phyloP scores from a whole-genome alignment of 345 rosid species.

The Salix suchowensis region DNA sequence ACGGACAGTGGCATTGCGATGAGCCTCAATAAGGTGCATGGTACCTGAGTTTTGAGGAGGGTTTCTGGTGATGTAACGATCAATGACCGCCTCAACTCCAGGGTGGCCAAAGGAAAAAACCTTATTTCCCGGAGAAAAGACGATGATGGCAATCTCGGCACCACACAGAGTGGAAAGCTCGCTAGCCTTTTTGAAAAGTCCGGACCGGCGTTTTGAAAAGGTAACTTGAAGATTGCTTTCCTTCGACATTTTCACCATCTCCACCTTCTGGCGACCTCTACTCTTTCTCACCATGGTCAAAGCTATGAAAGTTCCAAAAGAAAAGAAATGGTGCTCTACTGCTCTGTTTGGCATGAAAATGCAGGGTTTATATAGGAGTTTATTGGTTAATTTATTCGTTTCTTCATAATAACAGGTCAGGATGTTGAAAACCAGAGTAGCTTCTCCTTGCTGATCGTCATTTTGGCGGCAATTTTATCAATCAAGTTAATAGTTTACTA shows the following conservation, averaged over 20 bases:
- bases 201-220: no score
- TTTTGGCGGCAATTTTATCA: no score
- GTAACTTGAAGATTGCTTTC: slow-evolving; percentile 28
- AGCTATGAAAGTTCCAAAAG: background rate
- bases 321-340: background rate
- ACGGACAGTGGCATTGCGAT: slow-evolving; percentile 31
- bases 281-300: slow-evolving; percentile 11
- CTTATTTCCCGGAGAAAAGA: no score
- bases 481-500: no score
- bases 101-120: no score
- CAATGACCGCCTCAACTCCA: slow-evolving; percentile 1
- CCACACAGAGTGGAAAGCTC: no score
- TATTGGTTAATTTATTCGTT: background rate
- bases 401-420: no score
- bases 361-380: slow-evolving; percentile 8
- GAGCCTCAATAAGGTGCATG: slow-evolving; percentile 43
- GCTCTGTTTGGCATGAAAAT: background rate
- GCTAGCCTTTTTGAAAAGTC: no score
- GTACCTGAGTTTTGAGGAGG: slow-evolving; percentile 21
- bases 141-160: no score
- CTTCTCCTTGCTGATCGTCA: background rate
- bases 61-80: slow-evolving; percentile 20
- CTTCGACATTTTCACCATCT: slow-evolving; percentile 25
- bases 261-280: slow-evolving; percentile 24
- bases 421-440: slow-evolving; percentile 4